Conservation (phyloP, 306 rosid genomes). For the Spatholobus suberectus region DNA sequence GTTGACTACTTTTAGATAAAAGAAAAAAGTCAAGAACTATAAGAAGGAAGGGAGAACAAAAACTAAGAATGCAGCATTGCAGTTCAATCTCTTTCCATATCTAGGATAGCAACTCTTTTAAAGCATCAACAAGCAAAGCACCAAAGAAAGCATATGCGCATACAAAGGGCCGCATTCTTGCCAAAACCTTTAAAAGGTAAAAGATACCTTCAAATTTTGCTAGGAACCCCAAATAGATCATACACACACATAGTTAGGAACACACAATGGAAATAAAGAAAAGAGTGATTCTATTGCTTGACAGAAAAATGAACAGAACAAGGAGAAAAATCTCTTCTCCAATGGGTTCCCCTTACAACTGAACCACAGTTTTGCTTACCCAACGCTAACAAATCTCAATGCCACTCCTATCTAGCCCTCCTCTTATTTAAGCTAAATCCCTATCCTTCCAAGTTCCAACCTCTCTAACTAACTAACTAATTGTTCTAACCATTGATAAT, state of each 20-base stretch:
- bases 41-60: background rate
- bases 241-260: background rate
- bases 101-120: background rate
- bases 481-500: no score
- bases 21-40: background rate
- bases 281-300: background rate
- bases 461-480: no score
- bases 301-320: background rate
- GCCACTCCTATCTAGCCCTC: background rate
- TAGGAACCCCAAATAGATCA: background rate
- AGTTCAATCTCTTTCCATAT: background rate
- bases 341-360: background rate
- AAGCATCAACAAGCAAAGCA: background rate
- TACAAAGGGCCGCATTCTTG: background rate
- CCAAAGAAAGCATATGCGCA: background rate
- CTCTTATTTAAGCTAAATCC: background rate
- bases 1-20: background rate
- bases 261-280: background rate
- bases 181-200: background rate
- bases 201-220: background rate
- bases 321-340: background rate
- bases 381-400: background rate
- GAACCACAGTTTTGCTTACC: background rate
- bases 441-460: background rate
- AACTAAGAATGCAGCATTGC: background rate